Evolutionary conservation across 179 eudicot species (phyloP).

Genomic region (Patellifolia procumbens): DNA sequence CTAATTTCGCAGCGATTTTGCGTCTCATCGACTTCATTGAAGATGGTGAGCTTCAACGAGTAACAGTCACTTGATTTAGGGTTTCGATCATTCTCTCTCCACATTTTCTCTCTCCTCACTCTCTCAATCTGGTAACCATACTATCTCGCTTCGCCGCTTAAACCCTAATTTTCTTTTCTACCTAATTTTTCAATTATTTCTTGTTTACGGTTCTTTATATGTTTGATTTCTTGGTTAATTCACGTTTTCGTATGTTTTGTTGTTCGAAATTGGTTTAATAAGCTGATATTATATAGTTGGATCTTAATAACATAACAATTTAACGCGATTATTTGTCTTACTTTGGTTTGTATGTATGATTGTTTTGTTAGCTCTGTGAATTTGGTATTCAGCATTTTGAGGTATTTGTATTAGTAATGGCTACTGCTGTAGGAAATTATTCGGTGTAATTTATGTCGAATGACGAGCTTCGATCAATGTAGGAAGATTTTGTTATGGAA

Average conservation of each 20-base stretch:
- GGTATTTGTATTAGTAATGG: not conserved
- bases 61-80: not conserved
- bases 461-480: not conserved
- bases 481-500: slow-evolving; percentile 56
- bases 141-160: slow-evolving; percentile 7
- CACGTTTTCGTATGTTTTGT: not conserved
- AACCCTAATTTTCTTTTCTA: slow-evolving; percentile 1
- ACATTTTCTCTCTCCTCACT: not conserved
- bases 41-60: slow-evolving; percentile 15
- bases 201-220: not conserved
- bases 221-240: not conserved
- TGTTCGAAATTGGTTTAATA: not conserved
- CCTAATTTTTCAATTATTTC: not conserved
- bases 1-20: slow-evolving; percentile 28
- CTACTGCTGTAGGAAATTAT: not conserved
- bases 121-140: slow-evolving; percentile 17
- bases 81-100: not conserved
- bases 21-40: not conserved
- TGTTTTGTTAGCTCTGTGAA: not conserved
- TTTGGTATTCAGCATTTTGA: not conserved
- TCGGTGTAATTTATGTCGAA: not conserved
- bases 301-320: not conserved
- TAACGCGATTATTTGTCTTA: not conserved
- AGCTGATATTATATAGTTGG: not conserved
- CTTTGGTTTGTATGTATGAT: not conserved